Evolutionary conservation across 2,329 filamentous ascomycete species (phyloP), one percentile per base, ranked within the genome.

Genomic region (Penicillium sp.): DNA sequence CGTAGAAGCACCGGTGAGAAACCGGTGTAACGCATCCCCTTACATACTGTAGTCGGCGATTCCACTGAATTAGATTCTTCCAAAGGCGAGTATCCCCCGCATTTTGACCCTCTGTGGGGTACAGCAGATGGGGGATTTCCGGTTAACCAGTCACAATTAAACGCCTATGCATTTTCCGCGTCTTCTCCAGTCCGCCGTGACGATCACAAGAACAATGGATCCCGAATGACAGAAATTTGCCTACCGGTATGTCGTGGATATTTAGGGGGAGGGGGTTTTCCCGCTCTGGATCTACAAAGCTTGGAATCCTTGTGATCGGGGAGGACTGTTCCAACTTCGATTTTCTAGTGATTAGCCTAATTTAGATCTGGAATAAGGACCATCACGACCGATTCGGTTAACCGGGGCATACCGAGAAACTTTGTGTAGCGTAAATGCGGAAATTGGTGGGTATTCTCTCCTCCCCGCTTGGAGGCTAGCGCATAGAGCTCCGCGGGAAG

Each of bases 51-150:
- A 16, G 16, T 32, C 8, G 5, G 29, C n/a, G 9, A 4, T 3
- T 14, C 14, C n/a, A 32, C 29, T 16, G 4, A 9, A 32, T 9
- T 26, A 42, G 20, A 20, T 20, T 20, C 2, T 20, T 20, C 18
- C 23, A 24, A 24, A 9, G 3, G 24, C 3, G 24, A 9, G 27
- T 10, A 20, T 32, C 37, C 46, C 44, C 46, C 46, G 37, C 37
- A 29, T 40, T 26, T 34, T 22, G 31, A 18, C 24, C 7, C 31
- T 8, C 4, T 26, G 46, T 48, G 46, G 46, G 37, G 47, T 16
- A 28, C 3, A n/a, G 24, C 16, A 4, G 11, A 20, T 14, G 48
- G 48, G 48, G 48, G 37, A 44, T 50, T 50, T 9, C 48, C 48
- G 48, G 29, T 40, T 10, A 42, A 27, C 44, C 44, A 44, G 26